Conservation (phyloP, 2,329 filamentous ascomycete species). For the Diatrype stigma region DNA sequence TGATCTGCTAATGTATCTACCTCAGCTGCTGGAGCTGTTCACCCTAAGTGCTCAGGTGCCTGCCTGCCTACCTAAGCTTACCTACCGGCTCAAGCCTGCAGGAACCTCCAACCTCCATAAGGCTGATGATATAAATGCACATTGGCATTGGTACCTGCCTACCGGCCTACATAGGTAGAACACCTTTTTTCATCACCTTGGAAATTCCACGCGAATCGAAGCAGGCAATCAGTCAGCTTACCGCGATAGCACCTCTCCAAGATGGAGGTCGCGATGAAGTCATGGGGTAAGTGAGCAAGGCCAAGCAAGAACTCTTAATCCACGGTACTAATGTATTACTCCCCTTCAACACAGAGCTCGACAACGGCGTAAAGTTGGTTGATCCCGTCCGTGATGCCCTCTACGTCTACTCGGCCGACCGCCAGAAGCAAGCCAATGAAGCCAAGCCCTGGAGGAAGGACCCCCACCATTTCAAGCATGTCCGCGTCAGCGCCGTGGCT, state of each 20-base stretch:
- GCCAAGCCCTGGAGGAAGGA: slow-evolving; percentile 73
- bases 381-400: slow-evolving; percentile 87
- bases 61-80: background rate
- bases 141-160: too few relatives aligned
- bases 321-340: slow-evolving; percentile 9
- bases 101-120: too few relatives aligned
- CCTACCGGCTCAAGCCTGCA: background rate
- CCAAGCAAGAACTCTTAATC: slow-evolving; percentile 2
- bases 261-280: slow-evolving; percentile 55
- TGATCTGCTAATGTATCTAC: too few relatives aligned
- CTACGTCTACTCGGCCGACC: slow-evolving; percentile 71
- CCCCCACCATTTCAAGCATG: slow-evolving; percentile 84
- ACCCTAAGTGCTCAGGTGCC: too few relatives aligned
- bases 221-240: slow-evolving; percentile 1
- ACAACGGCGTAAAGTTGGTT: slow-evolving; percentile 79
- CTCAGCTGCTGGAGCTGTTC: too few relatives aligned
- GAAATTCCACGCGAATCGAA: background rate
- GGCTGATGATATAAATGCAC: too few relatives aligned
- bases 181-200: background rate
- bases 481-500: slow-evolving; percentile 89
- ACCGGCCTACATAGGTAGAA: too few relatives aligned
- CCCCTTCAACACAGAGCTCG: slow-evolving; percentile 60
- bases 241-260: slow-evolving; percentile 13
- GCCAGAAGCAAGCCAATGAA: slow-evolving; percentile 62
- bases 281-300: slow-evolving; percentile 49